Evolutionary conservation across 139 green algal genomes (phyloP), one percentile per base, ranked within the genome.

Genomic region (Picochlorum sp.): DNA sequence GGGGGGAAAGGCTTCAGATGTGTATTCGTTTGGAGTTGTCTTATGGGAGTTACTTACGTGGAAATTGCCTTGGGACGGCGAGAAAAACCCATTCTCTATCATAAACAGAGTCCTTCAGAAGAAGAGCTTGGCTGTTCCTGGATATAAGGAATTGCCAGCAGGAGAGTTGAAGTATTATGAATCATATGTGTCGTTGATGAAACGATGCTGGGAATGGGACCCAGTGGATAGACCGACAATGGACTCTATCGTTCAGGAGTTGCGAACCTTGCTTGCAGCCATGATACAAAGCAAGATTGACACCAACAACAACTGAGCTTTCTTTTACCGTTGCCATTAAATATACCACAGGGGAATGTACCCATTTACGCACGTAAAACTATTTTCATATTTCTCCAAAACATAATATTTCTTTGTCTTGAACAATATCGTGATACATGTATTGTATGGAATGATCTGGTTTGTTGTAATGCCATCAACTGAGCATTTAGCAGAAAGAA

Each of bases 21-120:
- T 80, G 8, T 83, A 76, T 53, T 64, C 52, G n/a, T 84, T 83
- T 51, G 74, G 77, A 32, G 64, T 79, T 41, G 76, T 84, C 37
- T 57, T 84, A 55, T 83, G 76, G 73, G 74, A 83, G 67, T 61
- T 83, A 33, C 5, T 60, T 9, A 74, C 70, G 10, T 78, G 68
- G 74, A 47, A 68, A 37, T 51, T 77, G 53, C 76, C 76, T 7
- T 83, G 33, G 25, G 22, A 37, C 6, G 26, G 10, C 8, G 18
- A 63, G 10, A 40, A 20, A 5, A 64, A 64, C 26, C 57, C 37
- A 41, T 54, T 55, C 14, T 39, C 50, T 39, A 70, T 70, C 47
- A 70, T 65, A 6, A 61, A 50, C 13, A 22, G 43, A 29, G 50
- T 72, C 25, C 25, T 40, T 4, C 28, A 53, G 6, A 26, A 32